Evolutionary conservation across 2,329 filamentous ascomycete species (phyloP).

Genomic region (Helminthosporium solani): DNA sequence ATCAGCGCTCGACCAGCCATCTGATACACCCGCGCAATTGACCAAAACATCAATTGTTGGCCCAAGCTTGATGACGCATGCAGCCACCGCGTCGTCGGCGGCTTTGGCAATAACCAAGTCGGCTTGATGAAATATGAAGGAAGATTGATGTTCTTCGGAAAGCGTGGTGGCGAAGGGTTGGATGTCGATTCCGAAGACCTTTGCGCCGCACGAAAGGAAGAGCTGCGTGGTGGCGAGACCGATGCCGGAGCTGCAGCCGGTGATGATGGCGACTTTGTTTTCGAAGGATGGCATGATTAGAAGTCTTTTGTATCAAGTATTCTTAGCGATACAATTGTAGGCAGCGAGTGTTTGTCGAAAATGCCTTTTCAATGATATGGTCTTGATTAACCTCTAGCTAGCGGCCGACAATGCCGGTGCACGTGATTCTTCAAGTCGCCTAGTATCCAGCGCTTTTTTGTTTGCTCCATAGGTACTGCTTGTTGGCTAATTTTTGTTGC

Average conservation of each 20-base stretch:
- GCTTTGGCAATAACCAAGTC: constrained; percentile 22
- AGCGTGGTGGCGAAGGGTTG: constrained; percentile 19
- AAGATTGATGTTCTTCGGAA: constrained; percentile 11
- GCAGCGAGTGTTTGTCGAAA: too few relatives aligned
- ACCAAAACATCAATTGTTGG: constrained; percentile 44
- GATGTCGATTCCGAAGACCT: constrained; percentile 33
- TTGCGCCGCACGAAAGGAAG: constrained; percentile 25
- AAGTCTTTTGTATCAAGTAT: too few relatives aligned
- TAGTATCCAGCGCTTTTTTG: too few relatives aligned
- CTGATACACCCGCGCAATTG: constrained; percentile 50
- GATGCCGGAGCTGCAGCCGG: constrained; percentile 34
- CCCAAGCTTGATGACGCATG: constrained; percentile 23
- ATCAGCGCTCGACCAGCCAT: constrained; percentile 45
- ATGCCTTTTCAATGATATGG: too few relatives aligned
- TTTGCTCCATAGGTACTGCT: too few relatives aligned
- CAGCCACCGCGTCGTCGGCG: constrained; percentile 23
- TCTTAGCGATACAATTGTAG: too few relatives aligned
- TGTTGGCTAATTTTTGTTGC: too few relatives aligned
- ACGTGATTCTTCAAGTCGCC: too few relatives aligned
- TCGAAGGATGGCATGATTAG: constrained; percentile 19
- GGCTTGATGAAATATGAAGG: constrained; percentile 28
- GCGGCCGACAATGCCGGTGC: too few relatives aligned
- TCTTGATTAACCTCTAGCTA: too few relatives aligned
- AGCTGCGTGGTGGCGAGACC: constrained; percentile 29
- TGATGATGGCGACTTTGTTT: constrained; percentile 30